These are phyloP conservation scores for Rhodotorula kratochvilovae DNA, from an alignment of 768 basidiomycete species.

Conservation along the genomic window DNA sequence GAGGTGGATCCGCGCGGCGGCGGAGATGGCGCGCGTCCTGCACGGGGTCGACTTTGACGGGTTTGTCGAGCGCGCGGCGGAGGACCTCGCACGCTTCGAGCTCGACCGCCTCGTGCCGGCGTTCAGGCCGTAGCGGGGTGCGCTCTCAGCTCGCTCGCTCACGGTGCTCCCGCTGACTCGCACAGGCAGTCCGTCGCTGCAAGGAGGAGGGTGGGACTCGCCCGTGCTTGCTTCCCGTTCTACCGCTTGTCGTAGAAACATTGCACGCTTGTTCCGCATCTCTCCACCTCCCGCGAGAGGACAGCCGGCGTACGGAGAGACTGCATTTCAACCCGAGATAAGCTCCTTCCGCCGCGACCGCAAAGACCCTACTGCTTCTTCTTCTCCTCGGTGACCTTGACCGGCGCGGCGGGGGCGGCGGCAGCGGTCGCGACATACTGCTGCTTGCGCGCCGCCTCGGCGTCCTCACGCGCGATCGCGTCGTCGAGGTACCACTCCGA, in stretches of 20 bases:
- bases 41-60: not conserved
- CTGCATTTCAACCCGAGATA: no score
- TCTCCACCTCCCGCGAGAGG: no score
- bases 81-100: not conserved
- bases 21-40: not conserved
- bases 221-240: no score
- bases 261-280: no score
- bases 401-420: not conserved
- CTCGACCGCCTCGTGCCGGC: not conserved
- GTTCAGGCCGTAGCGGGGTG: not conserved
- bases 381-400: conserved; percentile 31
- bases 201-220: no score
- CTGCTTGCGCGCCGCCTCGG: not conserved
- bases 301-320: no score
- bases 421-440: not conserved
- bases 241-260: no score
- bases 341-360: not conserved
- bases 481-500: conserved; percentile 38
- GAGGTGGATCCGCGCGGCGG: not conserved
- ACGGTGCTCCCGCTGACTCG: no score
- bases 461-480: conserved; percentile 9
- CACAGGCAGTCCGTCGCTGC: no score
- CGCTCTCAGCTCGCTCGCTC: no score
- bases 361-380: conserved; percentile 28
- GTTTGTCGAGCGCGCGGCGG: not conserved